Conservation (phyloP, 2,329 filamentous ascomycete species). For the Fusarium graminum region DNA sequence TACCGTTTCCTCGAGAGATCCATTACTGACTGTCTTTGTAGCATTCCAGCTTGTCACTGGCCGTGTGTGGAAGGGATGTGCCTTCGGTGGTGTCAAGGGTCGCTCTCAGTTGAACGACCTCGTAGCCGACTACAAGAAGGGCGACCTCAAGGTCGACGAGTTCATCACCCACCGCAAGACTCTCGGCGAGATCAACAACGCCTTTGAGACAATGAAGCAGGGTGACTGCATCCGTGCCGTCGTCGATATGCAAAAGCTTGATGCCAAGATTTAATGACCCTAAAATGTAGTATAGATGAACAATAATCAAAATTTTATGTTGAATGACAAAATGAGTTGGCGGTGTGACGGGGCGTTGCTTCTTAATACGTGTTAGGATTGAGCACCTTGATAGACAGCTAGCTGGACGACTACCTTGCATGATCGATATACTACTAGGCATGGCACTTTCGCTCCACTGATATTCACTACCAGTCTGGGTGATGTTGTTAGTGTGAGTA, state of each 20-base stretch:
- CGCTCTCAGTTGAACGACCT: conserved; percentile 90
- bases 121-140: conserved; percentile 89
- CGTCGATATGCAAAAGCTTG: conserved; percentile 70
- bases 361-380: conserved; percentile 24
- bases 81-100: conserved; percentile 98
- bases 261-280: conserved; percentile 45
- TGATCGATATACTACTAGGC: conserved; percentile 22
- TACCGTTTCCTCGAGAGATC: not conserved
- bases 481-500: not conserved
- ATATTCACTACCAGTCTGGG: not conserved
- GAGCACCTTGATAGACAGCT: conserved; percentile 38
- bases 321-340: conserved; percentile 29
- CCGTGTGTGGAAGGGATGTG: conserved; percentile 97
- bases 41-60: conserved; percentile 99
- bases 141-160: conserved; percentile 96
- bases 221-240: conserved; percentile 98
- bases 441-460: conserved; percentile 16
- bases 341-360: not conserved
- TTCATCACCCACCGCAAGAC: conserved; percentile 97
- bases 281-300: conserved; percentile 45
- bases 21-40: conserved; percentile 57
- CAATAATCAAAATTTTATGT: conserved; percentile 41
- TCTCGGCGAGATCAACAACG: conserved; percentile 85
- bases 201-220: conserved; percentile 93
- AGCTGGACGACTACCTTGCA: conserved; percentile 5